phyloP scores from a whole-genome alignment of 768 basidiomycete genomes.

The Hygrocybe punicea region DNA sequence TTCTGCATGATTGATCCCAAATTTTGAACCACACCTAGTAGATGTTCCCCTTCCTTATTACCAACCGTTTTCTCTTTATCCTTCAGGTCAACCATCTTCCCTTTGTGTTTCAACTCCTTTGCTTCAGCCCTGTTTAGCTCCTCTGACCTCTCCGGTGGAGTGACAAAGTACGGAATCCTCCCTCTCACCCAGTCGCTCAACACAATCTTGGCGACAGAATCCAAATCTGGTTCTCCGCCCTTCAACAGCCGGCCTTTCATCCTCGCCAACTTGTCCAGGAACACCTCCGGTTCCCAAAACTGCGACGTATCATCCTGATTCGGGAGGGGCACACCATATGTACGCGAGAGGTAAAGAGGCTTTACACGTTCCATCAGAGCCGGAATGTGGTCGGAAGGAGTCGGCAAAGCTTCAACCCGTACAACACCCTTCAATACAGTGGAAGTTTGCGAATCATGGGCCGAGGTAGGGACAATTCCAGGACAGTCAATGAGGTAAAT shows the following conservation, averaged over 20 bases:
- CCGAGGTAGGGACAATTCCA: slow-evolving; percentile 93
- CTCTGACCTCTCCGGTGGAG: slow-evolving; percentile 81
- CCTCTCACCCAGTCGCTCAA: slow-evolving; percentile 97
- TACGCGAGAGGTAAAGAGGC: slow-evolving; percentile 85
- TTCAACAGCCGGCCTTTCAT: slow-evolving; percentile 90
- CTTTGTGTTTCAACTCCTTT: slow-evolving; percentile 45
- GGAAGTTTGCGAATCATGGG: slow-evolving; percentile 82
- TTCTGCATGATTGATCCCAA: slow-evolving; percentile 84
- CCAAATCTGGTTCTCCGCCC: slow-evolving; percentile 90
- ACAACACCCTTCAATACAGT: slow-evolving; percentile 97
- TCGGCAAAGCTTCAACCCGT: slow-evolving; percentile 89
- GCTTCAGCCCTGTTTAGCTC: slow-evolving; percentile 66
- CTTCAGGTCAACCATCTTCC: slow-evolving; percentile 39
- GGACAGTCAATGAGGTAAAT: slow-evolving; percentile 99
- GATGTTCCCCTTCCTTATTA: slow-evolving; percentile 35
- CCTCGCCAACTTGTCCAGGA: slow-evolving; percentile 81
- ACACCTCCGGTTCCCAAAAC: slow-evolving; percentile 69
- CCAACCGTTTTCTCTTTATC: slow-evolving; percentile 51
- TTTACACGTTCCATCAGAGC: slow-evolving; percentile 87
- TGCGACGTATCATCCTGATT: slow-evolving; percentile 50
- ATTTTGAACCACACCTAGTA: slow-evolving; percentile 78
- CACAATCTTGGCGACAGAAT: slow-evolving; percentile 91
- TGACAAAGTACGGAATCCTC: slow-evolving; percentile 93
- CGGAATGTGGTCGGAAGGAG: slow-evolving; percentile 90
- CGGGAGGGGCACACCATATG: slow-evolving; percentile 69